Evolutionary conservation across 257 asterid genomes (phyloP), one percentile per base, ranked within the genome.

Genomic region (Scutellaria baicalensis): DNA sequence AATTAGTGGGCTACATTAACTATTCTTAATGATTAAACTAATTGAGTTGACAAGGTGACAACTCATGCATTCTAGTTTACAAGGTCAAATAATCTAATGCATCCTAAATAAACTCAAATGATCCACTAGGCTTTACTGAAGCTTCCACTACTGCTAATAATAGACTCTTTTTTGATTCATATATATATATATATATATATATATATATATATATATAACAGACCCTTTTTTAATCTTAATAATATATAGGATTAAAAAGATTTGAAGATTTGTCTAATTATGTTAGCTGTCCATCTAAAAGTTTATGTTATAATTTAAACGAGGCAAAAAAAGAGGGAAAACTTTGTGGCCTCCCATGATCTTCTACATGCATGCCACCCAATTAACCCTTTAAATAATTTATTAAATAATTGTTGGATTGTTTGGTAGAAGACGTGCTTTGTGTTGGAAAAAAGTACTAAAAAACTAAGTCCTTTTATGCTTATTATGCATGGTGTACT

Each of bases 301-400:
- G 62, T 38, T 56, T 21, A 31, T 64, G 38, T 48, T 72, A 54
- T 72, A 48, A 75, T 51, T 39, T 42, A 12, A 56, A 51, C 11
- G 13, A 5, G 16, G n/a, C n/a, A 50, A 50, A 39, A 36, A 73
- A 18, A 9, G 40, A 38, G 7, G 47, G 43, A 57, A 10, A 54
- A 76, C 69, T 75, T 75, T 61, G 80, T 79, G 84, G 80, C 75
- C 69, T 71, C 78, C 83, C 84, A 75, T 48, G 12, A 9, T 66
- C 78, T 65, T 62, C 45, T 17, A 20, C 58, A 18, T 11, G 39
- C 78, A 45, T 76, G 75, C 72, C 51, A 20, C 56, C 54, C 56
- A 69, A 42, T 62, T 58, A 75, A 72, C 11, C 55, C 51, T 16
- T 78, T 45, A 66, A 68, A 33, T 35, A 39, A 56, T 59, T 31